Conservation (phyloP, 2,329 filamentous ascomycete genomes). For the Phaeosphaeria sp. region DNA sequence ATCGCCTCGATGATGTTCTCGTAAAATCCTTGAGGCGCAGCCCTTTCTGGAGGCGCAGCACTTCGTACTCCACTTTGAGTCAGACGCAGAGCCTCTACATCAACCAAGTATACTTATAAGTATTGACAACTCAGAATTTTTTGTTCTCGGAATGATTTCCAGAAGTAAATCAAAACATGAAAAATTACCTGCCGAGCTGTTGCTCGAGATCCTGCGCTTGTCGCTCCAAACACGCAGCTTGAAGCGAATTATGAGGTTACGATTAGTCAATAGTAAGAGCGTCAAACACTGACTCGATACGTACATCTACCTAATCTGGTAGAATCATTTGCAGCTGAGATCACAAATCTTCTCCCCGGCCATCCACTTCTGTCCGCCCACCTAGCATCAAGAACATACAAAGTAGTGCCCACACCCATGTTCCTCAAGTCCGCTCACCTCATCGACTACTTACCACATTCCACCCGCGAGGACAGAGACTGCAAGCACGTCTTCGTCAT, state of each 20-base stretch:
- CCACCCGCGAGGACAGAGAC: not conserved
- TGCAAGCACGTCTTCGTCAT: not conserved
- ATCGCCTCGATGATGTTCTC: not conserved
- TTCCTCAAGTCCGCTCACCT: not conserved
- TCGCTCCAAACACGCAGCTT: constrained; percentile 1
- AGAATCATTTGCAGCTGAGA: not conserved
- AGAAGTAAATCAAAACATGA: not conserved
- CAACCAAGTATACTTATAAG: not conserved
- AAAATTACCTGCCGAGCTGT: constrained; percentile 1
- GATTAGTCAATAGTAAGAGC: constrained; percentile 2
- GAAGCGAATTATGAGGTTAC: constrained; percentile 1
- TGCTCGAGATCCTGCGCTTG: constrained; percentile 1
- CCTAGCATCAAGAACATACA: not conserved
- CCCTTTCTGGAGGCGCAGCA: not conserved
- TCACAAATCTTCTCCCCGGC: not conserved
- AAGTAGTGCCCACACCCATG: not conserved
- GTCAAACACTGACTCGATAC: not conserved
- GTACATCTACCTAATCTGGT: not conserved
- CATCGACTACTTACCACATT: not conserved
- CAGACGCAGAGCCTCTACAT: not conserved
- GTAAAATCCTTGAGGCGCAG: not conserved
- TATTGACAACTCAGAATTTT: not conserved
- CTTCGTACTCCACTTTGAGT: not conserved
- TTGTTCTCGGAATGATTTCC: no score
- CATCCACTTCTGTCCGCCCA: not conserved